Evolutionary conservation across 768 basidiomycete genomes (phyloP).

Genomic region (Trametes coccinea): DNA sequence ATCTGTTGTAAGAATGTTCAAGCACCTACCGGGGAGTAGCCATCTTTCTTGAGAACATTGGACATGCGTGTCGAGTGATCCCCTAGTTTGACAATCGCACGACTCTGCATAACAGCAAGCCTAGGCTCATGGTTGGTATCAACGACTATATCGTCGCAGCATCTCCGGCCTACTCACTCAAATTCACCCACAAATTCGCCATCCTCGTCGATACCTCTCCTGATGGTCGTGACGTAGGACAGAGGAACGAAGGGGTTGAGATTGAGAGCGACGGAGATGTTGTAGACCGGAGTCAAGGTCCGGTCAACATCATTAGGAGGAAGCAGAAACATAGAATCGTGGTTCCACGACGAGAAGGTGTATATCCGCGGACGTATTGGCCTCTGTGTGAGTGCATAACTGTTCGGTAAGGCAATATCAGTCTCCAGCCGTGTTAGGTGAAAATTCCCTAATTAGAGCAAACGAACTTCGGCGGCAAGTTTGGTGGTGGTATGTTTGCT

Average conservation of each 20-base stretch:
- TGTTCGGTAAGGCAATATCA: background rate
- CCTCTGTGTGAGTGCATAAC: slow-evolving; percentile 21
- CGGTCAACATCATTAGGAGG: slow-evolving; percentile 32
- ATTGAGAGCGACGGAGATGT: slow-evolving; percentile 44
- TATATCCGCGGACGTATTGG: slow-evolving; percentile 40
- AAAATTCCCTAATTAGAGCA: no score
- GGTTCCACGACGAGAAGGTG: slow-evolving; percentile 40
- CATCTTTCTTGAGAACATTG: slow-evolving; percentile 39
- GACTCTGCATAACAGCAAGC: slow-evolving; percentile 42
- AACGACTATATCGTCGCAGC: background rate
- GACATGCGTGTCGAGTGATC: slow-evolving; percentile 42
- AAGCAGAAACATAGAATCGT: slow-evolving; percentile 38
- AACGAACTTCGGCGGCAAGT: slow-evolving; percentile 16
- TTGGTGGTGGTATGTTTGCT: background rate
- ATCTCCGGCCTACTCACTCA: slow-evolving; percentile 30
- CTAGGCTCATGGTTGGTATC: slow-evolving; percentile 23
- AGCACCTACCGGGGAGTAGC: slow-evolving; percentile 34
- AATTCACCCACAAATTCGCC: slow-evolving; percentile 41
- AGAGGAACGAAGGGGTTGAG: slow-evolving; percentile 49
- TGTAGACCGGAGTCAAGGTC: slow-evolving; percentile 38
- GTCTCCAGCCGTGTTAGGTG: background rate
- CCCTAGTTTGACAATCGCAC: slow-evolving; percentile 44
- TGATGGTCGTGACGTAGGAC: slow-evolving; percentile 44
- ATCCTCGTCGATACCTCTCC: slow-evolving; percentile 32
- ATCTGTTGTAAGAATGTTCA: no score